phyloP scores from a whole-genome alignment of 257 asterid genomes.

The Solanum arcanum region DNA sequence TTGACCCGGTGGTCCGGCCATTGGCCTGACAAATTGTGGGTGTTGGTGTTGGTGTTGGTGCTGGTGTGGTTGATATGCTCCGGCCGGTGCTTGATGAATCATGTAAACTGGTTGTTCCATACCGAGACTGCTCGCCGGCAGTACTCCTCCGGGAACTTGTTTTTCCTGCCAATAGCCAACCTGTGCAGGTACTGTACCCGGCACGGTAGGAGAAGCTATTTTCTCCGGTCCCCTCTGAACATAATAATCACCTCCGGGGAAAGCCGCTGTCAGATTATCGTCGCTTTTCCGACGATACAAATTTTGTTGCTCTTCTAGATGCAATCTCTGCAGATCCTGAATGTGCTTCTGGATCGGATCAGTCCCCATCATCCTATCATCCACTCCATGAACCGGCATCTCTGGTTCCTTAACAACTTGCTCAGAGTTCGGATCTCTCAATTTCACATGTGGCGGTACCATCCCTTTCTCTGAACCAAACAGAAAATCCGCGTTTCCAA shows the following conservation, averaged over 20 bases:
- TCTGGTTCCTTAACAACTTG: slow-evolving; percentile 12
- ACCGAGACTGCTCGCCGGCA: slow-evolving; percentile 24
- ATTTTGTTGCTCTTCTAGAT: slow-evolving; percentile 68
- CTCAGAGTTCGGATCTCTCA: slow-evolving; percentile 11
- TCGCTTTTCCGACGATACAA: slow-evolving; percentile 45
- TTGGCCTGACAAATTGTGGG: slow-evolving; percentile 48
- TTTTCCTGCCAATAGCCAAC: slow-evolving; percentile 57
- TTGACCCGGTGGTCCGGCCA: slow-evolving; percentile 42
- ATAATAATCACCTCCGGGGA: slow-evolving; percentile 48
- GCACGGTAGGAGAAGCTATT: slow-evolving; percentile 20
- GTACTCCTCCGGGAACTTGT: slow-evolving; percentile 36
- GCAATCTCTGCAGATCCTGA: slow-evolving; percentile 78
- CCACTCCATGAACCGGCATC: slow-evolving; percentile 25
- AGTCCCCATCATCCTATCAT: slow-evolving; percentile 9
- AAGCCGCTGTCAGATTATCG: slow-evolving; percentile 37
- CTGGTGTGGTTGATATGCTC: slow-evolving; percentile 30
- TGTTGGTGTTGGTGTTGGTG: slow-evolving; percentile 10
- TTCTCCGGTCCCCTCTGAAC: slow-evolving; percentile 44
- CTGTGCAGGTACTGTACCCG: slow-evolving; percentile 22
- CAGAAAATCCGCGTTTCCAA: slow-evolving; percentile 43
- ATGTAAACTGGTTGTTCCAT: slow-evolving; percentile 67
- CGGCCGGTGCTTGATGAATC: slow-evolving; percentile 47
- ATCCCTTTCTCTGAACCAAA: slow-evolving; percentile 62
- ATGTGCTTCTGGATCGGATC: slow-evolving; percentile 95
- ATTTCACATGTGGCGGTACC: slow-evolving; percentile 19